phyloP scores from a whole-genome alignment of 768 basidiomycete species.

The Macrolepiota fuliginosa region DNA sequence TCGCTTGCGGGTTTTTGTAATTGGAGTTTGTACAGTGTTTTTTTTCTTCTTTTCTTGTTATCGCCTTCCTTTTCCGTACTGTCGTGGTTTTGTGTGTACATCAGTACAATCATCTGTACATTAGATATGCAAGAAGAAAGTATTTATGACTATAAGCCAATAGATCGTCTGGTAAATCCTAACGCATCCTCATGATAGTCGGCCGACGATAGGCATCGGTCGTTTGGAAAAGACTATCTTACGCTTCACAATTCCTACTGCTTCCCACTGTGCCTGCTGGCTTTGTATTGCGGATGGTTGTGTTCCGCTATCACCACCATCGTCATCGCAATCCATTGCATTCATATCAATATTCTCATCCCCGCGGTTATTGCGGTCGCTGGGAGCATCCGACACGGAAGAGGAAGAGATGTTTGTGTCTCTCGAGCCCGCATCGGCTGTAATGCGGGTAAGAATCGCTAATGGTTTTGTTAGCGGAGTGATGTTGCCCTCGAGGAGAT shows the following conservation, averaged over 20 bases:
- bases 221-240: slow-evolving; percentile 84
- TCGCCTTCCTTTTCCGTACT: background rate
- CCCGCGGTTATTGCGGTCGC: background rate
- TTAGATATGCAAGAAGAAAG: slow-evolving; percentile 7
- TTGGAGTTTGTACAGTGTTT: background rate
- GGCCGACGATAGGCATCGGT: slow-evolving; percentile 57
- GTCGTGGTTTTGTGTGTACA: slow-evolving; percentile 8
- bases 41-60: background rate
- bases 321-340: slow-evolving; percentile 3
- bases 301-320: slow-evolving; percentile 7
- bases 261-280: slow-evolving; percentile 46
- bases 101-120: slow-evolving; percentile 8
- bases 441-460: slow-evolving; percentile 62
- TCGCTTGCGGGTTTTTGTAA: background rate
- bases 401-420: background rate
- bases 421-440: slow-evolving; percentile 14
- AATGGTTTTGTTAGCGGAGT: slow-evolving; percentile 74
- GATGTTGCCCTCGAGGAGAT: slow-evolving; percentile 87
- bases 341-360: background rate
- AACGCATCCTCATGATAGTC: slow-evolving; percentile 32
- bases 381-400: background rate
- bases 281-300: background rate
- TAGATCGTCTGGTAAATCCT: background rate
- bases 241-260: slow-evolving; percentile 70
- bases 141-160: background rate